These are phyloP conservation scores for Calonectria hongkongensis DNA, from an alignment of 2,329 filamentous ascomycete species.

Conservation along the genomic window DNA sequence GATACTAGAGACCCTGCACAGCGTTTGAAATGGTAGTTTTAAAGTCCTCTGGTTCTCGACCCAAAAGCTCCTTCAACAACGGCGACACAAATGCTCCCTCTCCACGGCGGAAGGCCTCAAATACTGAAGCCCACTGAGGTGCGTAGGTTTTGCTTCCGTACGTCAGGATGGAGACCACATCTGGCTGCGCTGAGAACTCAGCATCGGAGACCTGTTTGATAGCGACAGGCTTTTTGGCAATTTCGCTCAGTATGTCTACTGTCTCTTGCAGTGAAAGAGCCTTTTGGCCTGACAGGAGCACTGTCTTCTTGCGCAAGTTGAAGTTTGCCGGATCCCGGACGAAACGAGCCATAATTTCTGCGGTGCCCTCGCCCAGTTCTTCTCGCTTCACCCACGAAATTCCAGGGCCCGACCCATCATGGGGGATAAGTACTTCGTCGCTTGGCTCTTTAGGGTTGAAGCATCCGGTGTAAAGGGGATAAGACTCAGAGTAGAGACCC, in stretches of 20 bases:
- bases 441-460: background rate
- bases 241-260: background rate
- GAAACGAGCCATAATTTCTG: background rate
- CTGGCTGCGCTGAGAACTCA: background rate
- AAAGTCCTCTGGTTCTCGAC: conserved; percentile 12
- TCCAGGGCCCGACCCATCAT: background rate
- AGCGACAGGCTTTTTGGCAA: background rate
- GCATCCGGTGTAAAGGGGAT: background rate
- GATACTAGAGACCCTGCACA: too few species aligned
- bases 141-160: background rate
- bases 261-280: background rate
- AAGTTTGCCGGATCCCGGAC: background rate
- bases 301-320: background rate
- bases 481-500: conserved; percentile 4
- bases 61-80: background rate
- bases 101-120: background rate
- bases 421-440: background rate
- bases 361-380: background rate
- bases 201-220: background rate
- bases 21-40: background rate
- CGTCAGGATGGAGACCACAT: background rate
- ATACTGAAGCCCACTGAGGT: background rate
- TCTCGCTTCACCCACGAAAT: conserved; percentile 8
- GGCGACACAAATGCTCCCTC: conserved; percentile 4
- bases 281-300: background rate